Percentiles rank a stretch among this genome's conserved stretches.
phyloP scores from a whole-genome alignment of 768 basidiomycete genomes.

The Suillus americanus region DNA sequence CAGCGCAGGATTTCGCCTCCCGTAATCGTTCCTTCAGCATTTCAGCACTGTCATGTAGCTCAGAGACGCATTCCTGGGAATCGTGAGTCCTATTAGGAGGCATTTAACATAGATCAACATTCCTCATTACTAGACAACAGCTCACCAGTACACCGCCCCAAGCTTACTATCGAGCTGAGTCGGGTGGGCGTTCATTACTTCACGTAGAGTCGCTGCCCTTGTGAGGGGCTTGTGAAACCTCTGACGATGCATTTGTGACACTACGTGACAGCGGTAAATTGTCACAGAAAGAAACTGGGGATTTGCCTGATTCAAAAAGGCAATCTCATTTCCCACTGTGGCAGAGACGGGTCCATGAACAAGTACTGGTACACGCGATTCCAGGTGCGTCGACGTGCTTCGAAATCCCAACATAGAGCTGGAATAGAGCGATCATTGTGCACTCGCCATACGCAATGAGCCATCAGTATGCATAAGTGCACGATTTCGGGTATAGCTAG shows the following conservation, averaged over 20 bases:
- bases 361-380: not conserved
- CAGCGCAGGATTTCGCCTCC: not conserved
- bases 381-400: not conserved
- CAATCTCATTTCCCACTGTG: not conserved
- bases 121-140: no score
- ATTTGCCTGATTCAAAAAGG: not conserved
- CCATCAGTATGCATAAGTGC: not conserved
- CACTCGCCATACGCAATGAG: not conserved
- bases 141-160: not conserved
- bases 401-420: not conserved
- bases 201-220: not conserved
- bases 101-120: not conserved
- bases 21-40: not conserved
- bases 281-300: not conserved
- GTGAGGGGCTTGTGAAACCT: not conserved
- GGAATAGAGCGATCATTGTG: not conserved
- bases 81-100: not conserved
- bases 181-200: not conserved
- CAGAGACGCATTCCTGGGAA: not conserved
- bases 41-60: not conserved
- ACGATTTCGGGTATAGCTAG: not conserved
- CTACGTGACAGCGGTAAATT: not conserved
- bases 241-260: not conserved
- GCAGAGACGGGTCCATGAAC: no score
- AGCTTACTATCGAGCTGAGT: not conserved